These are phyloP conservation scores for Gossypium australe DNA, from an alignment of 345 rosid genomes.

Conservation along the genomic window DNA sequence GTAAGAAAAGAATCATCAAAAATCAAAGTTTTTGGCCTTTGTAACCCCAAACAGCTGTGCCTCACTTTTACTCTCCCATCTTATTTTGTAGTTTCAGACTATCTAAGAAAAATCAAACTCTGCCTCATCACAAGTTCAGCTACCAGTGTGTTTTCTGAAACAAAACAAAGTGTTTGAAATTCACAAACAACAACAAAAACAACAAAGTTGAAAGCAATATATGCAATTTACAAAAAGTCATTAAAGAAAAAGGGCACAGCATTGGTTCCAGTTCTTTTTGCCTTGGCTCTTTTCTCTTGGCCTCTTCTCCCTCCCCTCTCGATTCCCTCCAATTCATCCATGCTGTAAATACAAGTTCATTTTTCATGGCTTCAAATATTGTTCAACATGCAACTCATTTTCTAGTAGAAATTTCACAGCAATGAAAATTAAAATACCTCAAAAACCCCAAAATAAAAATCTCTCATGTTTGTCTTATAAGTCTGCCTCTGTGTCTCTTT, in stretches of 20 bases:
- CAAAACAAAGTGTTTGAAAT: constrained; percentile 24
- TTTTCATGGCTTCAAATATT: not conserved
- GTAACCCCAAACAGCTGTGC: not conserved
- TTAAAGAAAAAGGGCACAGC: constrained; percentile 26
- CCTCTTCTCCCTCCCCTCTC: constrained; percentile 36
- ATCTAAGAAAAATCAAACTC: too few species aligned
- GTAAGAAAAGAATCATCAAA: not conserved
- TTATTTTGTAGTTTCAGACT: not conserved
- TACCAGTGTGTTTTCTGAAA: not conserved
- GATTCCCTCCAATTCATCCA: constrained; percentile 19
- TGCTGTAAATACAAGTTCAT: not conserved
- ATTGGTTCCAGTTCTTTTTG: constrained; percentile 44
- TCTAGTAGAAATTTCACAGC: not conserved
- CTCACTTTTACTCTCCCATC: not conserved
- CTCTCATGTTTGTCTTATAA: not conserved
- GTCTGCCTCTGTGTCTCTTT: constrained; percentile 9
- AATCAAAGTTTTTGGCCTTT: constrained; percentile 1
- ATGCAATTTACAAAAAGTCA: not conserved
- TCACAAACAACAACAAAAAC: constrained; percentile 39
- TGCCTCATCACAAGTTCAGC: too few species aligned
- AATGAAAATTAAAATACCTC: not conserved
- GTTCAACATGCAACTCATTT: not conserved
- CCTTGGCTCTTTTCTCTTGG: constrained; percentile 51
- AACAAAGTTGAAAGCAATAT: constrained; percentile 29
- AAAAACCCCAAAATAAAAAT: not conserved